Percentiles rank a stretch among this genome's conserved stretches.
Evolutionary conservation across 2,329 filamentous ascomycete species (phyloP).

Genomic region (Helminthosporium solani): DNA sequence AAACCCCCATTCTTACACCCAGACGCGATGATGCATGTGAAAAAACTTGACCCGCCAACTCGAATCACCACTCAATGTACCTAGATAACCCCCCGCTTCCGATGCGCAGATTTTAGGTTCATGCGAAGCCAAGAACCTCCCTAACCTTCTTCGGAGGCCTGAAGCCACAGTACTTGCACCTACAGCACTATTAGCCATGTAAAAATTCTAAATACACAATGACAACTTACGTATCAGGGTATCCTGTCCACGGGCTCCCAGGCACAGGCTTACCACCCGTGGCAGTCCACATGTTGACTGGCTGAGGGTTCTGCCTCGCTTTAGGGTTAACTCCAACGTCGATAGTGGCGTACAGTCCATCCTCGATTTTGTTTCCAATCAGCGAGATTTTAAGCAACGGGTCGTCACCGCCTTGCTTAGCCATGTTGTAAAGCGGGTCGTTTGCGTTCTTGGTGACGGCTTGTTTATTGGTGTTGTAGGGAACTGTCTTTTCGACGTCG

Average conservation of each 20-base stretch:
- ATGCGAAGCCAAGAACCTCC: conserved; percentile 4
- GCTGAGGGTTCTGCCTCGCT: conserved; percentile 26
- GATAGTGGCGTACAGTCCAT: conserved; percentile 34
- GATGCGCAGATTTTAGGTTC: too few relatives aligned
- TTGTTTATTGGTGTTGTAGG: conserved; percentile 49
- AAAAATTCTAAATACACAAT: background rate
- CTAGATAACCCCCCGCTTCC: too few relatives aligned
- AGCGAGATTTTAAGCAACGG: conserved; percentile 60
- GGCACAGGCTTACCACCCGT: conserved; percentile 28
- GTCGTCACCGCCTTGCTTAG: conserved; percentile 51
- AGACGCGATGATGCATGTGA: too few relatives aligned
- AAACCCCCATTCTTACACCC: too few relatives aligned
- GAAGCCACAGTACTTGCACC: conserved; percentile 21
- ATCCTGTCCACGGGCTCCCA: conserved; percentile 29
- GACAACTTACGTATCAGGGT: conserved; percentile 23
- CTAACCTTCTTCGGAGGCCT: conserved; percentile 19
- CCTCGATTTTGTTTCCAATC: conserved; percentile 48
- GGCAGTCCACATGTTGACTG: conserved; percentile 32
- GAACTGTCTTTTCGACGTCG: conserved; percentile 50
- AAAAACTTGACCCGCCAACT: too few relatives aligned
- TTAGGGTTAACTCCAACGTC: conserved; percentile 35
- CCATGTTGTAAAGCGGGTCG: conserved; percentile 53
- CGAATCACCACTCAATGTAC: too few relatives aligned
- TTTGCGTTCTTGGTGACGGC: conserved; percentile 52
- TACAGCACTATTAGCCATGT: background rate